These are phyloP conservation scores for Candida maltosa DNA, from an alignment of 805 yeast species.

Conservation along the genomic window DNA sequence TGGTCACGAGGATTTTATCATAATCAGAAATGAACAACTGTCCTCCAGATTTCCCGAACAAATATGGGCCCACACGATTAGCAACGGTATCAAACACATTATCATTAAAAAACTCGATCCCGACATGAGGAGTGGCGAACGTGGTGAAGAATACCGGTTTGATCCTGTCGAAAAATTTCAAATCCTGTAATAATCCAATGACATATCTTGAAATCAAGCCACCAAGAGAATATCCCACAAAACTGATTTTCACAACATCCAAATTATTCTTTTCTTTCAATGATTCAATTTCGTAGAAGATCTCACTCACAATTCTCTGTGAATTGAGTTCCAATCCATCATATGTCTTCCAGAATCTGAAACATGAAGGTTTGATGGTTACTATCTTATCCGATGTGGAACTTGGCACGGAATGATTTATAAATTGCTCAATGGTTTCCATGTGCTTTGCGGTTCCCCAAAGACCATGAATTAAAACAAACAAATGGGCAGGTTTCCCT, in stretches of 20 bases:
- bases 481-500: conserved; percentile 26
- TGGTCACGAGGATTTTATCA: conserved; percentile 42
- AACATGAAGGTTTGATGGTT: conserved; percentile 35
- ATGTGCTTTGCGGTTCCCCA: conserved; percentile 45
- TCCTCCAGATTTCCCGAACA: conserved; percentile 36
- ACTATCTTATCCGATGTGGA: conserved; percentile 25
- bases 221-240: conserved; percentile 87
- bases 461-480: conserved; percentile 40
- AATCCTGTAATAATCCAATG: conserved; percentile 50
- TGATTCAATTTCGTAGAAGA: conserved; percentile 38
- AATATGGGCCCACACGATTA: conserved; percentile 28
- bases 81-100: conserved; percentile 29
- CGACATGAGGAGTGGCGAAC: conserved; percentile 45
- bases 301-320: conserved; percentile 31
- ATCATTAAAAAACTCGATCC: conserved; percentile 34
- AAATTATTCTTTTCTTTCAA: conserved; percentile 24
- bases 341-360: conserved; percentile 42
- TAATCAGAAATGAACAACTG: conserved; percentile 36
- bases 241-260: conserved; percentile 61
- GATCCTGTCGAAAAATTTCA: conserved; percentile 33
- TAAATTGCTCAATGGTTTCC: conserved; percentile 31
- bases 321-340: conserved; percentile 39
- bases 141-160: conserved; percentile 37
- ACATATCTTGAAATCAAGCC: conserved; percentile 82
- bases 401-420: conserved; percentile 21